Conservation (phyloP, 257 asterid species). For the Solanum appendiculatum region DNA sequence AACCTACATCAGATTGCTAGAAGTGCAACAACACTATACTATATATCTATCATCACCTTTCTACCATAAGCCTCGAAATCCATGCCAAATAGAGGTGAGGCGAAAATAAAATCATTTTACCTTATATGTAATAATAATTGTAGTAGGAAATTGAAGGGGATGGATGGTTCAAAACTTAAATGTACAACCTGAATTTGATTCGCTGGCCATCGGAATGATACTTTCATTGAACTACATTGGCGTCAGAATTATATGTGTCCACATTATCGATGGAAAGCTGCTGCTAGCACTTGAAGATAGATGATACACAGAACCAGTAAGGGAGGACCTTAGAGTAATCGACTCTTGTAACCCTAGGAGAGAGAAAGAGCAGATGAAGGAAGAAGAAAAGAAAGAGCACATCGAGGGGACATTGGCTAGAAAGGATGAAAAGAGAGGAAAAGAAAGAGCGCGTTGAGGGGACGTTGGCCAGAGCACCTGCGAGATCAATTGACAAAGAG, state of each 20-base stretch:
- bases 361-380: not conserved
- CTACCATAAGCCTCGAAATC: no score
- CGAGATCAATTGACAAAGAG: not conserved
- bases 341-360: not conserved
- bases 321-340: not conserved
- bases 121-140: not conserved
- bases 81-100: not conserved
- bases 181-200: not conserved
- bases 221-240: fast-evolving
- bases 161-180: not conserved
- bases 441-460: not conserved
- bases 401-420: not conserved
- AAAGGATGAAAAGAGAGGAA: not conserved
- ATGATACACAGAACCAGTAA: not conserved
- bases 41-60: not conserved
- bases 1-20: not conserved
- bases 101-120: not conserved
- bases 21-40: not conserved
- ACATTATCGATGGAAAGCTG: not conserved
- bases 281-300: not conserved
- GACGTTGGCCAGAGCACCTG: not conserved
- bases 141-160: no score
- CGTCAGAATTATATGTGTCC: not conserved
- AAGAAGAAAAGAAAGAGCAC: not conserved
- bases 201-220: not conserved